Evolutionary conservation across 352 stramenopile genomes (phyloP).

Genomic region (Globisporangium irregulare): DNA sequence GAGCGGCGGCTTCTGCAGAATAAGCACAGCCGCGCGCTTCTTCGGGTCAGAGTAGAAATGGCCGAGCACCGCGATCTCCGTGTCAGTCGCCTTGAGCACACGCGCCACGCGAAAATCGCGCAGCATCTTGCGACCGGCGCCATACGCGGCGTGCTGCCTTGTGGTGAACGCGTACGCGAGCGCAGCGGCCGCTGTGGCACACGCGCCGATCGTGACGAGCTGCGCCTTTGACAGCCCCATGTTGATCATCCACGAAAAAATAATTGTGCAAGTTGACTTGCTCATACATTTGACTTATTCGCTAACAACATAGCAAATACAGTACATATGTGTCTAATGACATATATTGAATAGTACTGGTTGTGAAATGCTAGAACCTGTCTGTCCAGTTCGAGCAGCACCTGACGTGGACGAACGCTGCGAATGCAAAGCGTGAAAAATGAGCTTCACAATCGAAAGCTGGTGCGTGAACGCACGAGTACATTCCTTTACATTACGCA

Average conservation of each 20-base stretch:
- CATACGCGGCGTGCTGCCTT: conserved; percentile 23
- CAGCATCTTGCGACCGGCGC: conserved; percentile 38
- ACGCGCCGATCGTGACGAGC: conserved; percentile 25
- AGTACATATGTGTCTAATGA: background rate
- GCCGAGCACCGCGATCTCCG: conserved; percentile 63
- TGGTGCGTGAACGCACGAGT: background rate
- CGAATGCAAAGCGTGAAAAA: background rate
- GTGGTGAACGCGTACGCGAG: conserved; percentile 35
- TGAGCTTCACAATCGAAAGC: background rate
- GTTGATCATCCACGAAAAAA: background rate
- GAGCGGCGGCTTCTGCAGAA: conserved; percentile 65
- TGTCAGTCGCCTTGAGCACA: conserved; percentile 64
- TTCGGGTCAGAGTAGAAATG: conserved; percentile 62
- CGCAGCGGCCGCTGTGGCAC: conserved; percentile 23
- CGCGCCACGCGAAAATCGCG: conserved; percentile 57
- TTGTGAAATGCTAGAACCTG: no score
- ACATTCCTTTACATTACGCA: background rate
- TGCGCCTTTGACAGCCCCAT: background rate
- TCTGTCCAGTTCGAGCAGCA: background rate
- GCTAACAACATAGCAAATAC: background rate
- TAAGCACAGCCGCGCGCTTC: conserved; percentile 62
- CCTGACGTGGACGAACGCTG: background rate
- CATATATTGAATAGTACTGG: background rate
- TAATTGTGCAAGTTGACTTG: background rate
- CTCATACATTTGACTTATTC: background rate